Evolutionary conservation across 2,329 filamentous ascomycete genomes (phyloP), one percentile per base, ranked within the genome.

Genomic region (Setomelanomma holmii): DNA sequence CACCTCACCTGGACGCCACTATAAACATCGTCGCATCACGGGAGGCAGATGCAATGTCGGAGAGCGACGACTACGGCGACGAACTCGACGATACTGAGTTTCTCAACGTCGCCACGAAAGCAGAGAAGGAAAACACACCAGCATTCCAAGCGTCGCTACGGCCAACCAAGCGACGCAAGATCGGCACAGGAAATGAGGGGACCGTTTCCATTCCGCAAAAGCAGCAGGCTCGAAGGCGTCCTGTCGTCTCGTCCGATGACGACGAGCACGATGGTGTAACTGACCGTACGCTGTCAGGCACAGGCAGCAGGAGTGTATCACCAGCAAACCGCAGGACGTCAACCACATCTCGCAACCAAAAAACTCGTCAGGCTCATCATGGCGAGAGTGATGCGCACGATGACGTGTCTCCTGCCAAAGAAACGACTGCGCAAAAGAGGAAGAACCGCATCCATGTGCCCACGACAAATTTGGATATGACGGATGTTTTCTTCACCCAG

Each of bases 11-110:
- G 39, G 14, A 50, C 50, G 63, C 56, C 64, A 57, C 60, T 41
- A 40, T 51, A 48, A 46, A 53, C 43, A 51, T 23, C 21, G 51
- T 40, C 35, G 51, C 45, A 56, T 53, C 49, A 49, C 59, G 39
- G 47, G 53, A 49, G 49, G 41, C 53, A 47, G 38, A 52, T 45
- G 42, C 55, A 22, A 66, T 63, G 60, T 62, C 61, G 24, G 68
- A 71, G 34, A 70, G 66, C 53, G 84, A 89, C 35, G 85, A 87
- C 40, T 89, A 85, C 65, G 85, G 85, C 52, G 85, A 86, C 56
- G 66, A 86, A 56, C 81, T 89, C 45, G 81, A 84, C 45, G 87
- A 90, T 55, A 87, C 88, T 63, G 87, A 88, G 59, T 76, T 90
- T 52, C 78, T 89, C 39, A 76, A 82, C 30, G 86, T 82, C 5